Evolutionary conservation across 805 yeast genomes (phyloP), one percentile per base, ranked within the genome.

Genomic region (Yarrowia yakushimensis): DNA sequence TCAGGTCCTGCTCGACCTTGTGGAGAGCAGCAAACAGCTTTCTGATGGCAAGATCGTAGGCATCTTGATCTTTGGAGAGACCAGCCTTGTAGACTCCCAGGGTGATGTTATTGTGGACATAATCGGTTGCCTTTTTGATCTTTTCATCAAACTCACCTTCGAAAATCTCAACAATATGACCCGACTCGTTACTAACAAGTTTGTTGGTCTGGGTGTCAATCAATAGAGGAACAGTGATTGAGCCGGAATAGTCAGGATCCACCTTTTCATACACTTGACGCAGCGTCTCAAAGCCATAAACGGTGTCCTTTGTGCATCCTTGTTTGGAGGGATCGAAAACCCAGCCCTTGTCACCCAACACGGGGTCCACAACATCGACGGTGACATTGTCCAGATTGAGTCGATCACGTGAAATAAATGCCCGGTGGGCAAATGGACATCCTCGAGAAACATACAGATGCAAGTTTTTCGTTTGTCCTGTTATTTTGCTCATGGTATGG

Each of bases 381-480:
- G 75, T 69, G 60, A 78, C 78, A 33, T 77, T 69, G 62, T 78
- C 72, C 55, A 87, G 73, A 0, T 97, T 96, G 76, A 91, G 90
- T 65, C 92, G 77, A 10, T 81, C 74, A 60, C 97, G 77, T 2
- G 85, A 79, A 60, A 90, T 85, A 64, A 92, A 77, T 0, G 91
- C 83, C 65, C 98, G 81, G 71, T 90, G 96, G 0, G 97, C 97
- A 91, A 97, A 93, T 4, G 98, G 98, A 75, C 98, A 93, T 1
- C 97, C 97, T 54, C 80, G 78, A 0, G 93, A 87, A 9, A 90
- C 96, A 69, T 88, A 92, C 12, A 50, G 23, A n/a, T 50, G 41
- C 50, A 27, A 20, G 23, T 43, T 25, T 17, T 25, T 17, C 6
- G 50, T 43, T n/a, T 43, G 50, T 27, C 22, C 17, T 23, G 50